Percentiles rank a stretch among this genome's conserved stretches.
These are phyloP conservation scores for Eucalyptus tenuipes DNA, from an alignment of 345 rosid genomes.

Conservation along the genomic window DNA sequence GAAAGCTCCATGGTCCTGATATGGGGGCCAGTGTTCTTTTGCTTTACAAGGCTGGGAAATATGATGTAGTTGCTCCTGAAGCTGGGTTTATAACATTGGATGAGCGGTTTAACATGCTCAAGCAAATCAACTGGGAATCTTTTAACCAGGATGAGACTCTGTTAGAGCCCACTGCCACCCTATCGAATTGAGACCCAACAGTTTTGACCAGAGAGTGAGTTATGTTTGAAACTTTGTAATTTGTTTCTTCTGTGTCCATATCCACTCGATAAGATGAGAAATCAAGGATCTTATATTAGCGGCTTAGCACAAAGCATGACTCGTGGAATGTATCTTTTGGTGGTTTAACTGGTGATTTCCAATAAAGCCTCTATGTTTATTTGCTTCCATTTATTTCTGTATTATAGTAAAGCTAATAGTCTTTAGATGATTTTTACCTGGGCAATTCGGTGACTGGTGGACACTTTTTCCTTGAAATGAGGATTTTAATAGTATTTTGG, in stretches of 20 bases:
- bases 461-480: neutral
- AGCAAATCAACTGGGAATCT: slow-evolving; percentile 54
- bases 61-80: slow-evolving; percentile 36
- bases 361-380: neutral
- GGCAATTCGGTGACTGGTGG: neutral
- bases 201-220: neutral
- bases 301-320: neutral
- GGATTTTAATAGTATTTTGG: neutral
- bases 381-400: neutral
- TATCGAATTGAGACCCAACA: slow-evolving; percentile 1
- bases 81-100: slow-evolving; percentile 49
- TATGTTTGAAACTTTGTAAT: neutral
- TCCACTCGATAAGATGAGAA: neutral
- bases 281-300: neutral
- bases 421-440: neutral
- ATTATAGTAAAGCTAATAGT: neutral
- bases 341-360: neutral
- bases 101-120: slow-evolving; percentile 54
- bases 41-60: slow-evolving; percentile 57
- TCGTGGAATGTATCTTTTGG: neutral
- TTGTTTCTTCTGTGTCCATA: neutral
- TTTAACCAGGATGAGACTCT: slow-evolving; percentile 28
- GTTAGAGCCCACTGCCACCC: slow-evolving; percentile 36
- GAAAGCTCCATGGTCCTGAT: slow-evolving; percentile 92
- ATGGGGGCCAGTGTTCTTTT: slow-evolving; percentile 58